Evolutionary conservation across 2,329 filamentous ascomycete species (phyloP).

Genomic region (Volutella citrinella): DNA sequence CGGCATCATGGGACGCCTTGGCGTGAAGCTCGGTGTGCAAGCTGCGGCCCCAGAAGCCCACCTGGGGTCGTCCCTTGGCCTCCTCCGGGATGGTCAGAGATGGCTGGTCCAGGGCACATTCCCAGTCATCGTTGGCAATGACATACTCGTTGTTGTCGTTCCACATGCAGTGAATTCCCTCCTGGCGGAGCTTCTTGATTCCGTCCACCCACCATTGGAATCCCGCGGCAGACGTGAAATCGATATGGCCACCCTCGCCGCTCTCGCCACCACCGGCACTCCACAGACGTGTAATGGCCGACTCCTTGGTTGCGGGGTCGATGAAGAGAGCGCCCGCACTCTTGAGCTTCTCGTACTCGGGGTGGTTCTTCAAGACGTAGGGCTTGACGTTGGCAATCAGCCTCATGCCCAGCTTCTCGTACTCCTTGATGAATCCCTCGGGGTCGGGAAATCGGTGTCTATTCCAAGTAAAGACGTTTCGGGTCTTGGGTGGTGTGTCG

Average conservation of each 20-base stretch:
- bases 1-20: conserved; percentile 67
- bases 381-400: conserved; percentile 72
- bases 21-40: conserved; percentile 70
- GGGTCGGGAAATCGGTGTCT: conserved; percentile 67
- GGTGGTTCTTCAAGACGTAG: conserved; percentile 65
- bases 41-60: conserved; percentile 68
- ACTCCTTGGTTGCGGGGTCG: conserved; percentile 49
- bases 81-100: conserved; percentile 35
- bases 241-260: conserved; percentile 68
- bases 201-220: conserved; percentile 73
- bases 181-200: conserved; percentile 56
- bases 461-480: conserved; percentile 71
- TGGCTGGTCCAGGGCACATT: conserved; percentile 50
- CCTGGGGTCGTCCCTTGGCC: conserved; percentile 39
- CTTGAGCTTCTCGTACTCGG: conserved; percentile 61
- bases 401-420: conserved; percentile 62
- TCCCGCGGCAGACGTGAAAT: conserved; percentile 66
- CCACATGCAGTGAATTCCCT: conserved; percentile 73
- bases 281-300: conserved; percentile 64
- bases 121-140: conserved; percentile 63
- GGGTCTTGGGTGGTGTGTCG: conserved; percentile 63
- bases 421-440: conserved; percentile 58
- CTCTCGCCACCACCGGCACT: conserved; percentile 69
- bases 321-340: conserved; percentile 60
- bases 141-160: conserved; percentile 79